phyloP scores from a whole-genome alignment of 306 rosid genomes.

The Calophaca sinica region DNA sequence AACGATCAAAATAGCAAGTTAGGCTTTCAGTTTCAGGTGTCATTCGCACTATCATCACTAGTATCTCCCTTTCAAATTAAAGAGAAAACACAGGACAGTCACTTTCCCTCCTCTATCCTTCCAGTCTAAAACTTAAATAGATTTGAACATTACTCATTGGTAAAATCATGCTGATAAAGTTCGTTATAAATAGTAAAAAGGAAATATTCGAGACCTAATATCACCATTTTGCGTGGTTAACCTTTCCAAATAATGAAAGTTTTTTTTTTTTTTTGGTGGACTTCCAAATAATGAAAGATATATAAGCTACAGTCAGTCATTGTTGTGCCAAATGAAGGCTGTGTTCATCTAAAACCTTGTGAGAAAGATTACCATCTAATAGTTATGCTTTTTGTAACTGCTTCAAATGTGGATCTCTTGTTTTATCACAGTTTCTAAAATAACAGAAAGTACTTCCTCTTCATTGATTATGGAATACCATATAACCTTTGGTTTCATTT shows the following conservation, averaged over 20 bases:
- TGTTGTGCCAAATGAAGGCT: not conserved
- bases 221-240: conserved; percentile 23
- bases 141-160: no score
- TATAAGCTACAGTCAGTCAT: not conserved
- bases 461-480: conserved; percentile 5
- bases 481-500: conserved; percentile 34
- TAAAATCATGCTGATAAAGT: no score
- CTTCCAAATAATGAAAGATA: conserved; percentile 6
- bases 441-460: conserved; percentile 22
- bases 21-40: conserved; percentile 21
- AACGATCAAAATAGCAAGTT: not conserved
- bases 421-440: conserved; percentile 37
- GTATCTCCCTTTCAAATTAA: no score
- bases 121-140: no score
- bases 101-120: no score
- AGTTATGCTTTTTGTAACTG: conserved; percentile 7
- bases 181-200: no score
- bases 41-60: not conserved
- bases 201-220: conserved; percentile 8
- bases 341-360: conserved; percentile 26
- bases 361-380: conserved; percentile 14
- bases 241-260: conserved; percentile 29
- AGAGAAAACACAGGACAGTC: no score
- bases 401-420: conserved; percentile 12
- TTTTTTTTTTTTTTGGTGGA: no score